A percentile compares a stretch with the other conserved stretches of the same genome.
Evolutionary conservation across 768 basidiomycete species (phyloP).

Genomic region (Hygrocybe punicea): DNA sequence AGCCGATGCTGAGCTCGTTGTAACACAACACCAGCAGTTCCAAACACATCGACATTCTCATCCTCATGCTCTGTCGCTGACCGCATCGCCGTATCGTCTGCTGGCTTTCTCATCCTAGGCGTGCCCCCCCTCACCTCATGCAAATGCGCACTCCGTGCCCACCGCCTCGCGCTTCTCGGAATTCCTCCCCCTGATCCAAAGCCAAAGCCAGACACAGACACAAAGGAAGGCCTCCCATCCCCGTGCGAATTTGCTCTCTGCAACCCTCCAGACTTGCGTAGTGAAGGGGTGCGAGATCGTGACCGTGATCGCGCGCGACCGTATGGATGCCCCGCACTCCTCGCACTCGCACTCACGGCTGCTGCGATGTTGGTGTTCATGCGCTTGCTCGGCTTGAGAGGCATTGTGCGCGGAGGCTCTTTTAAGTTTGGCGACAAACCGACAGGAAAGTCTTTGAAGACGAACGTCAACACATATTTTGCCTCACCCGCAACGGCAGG

Average conservation of each 20-base stretch:
- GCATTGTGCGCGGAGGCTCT: neutral
- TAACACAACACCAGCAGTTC: neutral
- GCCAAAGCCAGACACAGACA: neutral
- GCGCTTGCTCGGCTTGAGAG: slow-evolving; percentile 3
- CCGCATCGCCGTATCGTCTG: neutral
- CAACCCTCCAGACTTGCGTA: slow-evolving; percentile 17
- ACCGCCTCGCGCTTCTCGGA: slow-evolving; percentile 11
- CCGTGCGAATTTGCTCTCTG: slow-evolving; percentile 6
- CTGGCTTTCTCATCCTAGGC: neutral
- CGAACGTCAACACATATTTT: neutral
- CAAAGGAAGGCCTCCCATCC: neutral
- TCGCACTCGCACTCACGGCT: neutral
- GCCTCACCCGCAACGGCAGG: neutral
- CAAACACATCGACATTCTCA: slow-evolving; percentile 6
- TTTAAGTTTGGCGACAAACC: slow-evolving; percentile 11
- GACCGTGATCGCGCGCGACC: slow-evolving; percentile 10
- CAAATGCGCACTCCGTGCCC: slow-evolving; percentile 15
- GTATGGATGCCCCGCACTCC: slow-evolving; percentile 4
- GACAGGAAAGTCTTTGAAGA: slow-evolving; percentile 12
- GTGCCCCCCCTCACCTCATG: slow-evolving; percentile 6
- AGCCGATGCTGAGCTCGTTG: neutral
- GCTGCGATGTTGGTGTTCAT: slow-evolving; percentile 6
- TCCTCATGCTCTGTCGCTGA: neutral
- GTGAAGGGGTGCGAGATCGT: slow-evolving; percentile 31
- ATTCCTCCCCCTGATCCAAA: slow-evolving; percentile 3